Conservation (phyloP, 495 filamentous ascomycete species). For the Aspergillus baeticus region DNA sequence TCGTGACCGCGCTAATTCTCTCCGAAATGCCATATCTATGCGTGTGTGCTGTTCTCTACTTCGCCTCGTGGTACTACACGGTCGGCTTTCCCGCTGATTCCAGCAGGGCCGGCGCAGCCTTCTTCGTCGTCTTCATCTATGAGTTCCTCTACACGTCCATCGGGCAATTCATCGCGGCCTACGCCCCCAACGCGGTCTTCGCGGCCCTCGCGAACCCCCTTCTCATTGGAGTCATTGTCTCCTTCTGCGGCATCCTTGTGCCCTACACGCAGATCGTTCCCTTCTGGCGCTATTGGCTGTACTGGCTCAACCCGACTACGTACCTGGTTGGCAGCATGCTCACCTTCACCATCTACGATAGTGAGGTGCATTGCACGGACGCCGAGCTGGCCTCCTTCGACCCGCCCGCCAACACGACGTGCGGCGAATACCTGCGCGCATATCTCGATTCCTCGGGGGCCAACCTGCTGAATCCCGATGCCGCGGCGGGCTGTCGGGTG, state of each 20-base stretch:
- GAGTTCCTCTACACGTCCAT: conserved; percentile 58
- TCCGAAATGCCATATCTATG: conserved; percentile 56
- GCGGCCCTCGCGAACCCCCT: conserved; percentile 56
- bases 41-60: conserved; percentile 52
- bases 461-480: conserved; percentile 49
- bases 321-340: conserved; percentile 61
- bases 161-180: conserved; percentile 59
- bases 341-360: conserved; percentile 53
- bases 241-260: conserved; percentile 45
- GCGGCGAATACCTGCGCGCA: conserved; percentile 50
- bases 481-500: conserved; percentile 53
- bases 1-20: conserved; percentile 49
- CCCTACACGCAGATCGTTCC: conserved; percentile 44
- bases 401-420: conserved; percentile 43
- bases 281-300: conserved; percentile 69
- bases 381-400: conserved; percentile 56
- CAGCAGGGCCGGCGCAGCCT: no score
- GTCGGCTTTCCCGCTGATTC: no score
- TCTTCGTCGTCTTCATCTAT: no score
- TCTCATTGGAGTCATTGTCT: conserved; percentile 28
- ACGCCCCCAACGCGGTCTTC: conserved; percentile 55
- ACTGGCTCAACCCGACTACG: conserved; percentile 66
- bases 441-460: conserved; percentile 43
- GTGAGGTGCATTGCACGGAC: conserved; percentile 49
- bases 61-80: conserved; percentile 56